Evolutionary conservation across 148 eudicot genomes (phyloP), one percentile per base, ranked within the genome.

Genomic region (Cornus suecica): DNA sequence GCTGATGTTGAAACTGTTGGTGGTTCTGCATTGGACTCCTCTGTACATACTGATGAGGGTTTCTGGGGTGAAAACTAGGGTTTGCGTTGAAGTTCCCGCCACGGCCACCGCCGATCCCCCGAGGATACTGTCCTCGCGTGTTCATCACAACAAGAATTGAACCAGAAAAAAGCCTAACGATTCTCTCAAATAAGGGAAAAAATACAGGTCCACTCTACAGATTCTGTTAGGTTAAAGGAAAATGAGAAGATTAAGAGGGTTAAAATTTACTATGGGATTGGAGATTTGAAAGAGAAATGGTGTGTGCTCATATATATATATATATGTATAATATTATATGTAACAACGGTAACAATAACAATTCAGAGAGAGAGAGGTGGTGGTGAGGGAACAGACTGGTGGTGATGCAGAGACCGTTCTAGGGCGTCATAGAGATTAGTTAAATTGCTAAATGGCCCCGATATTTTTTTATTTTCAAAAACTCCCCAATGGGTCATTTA

Each of bases 241-340:
- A 58, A 2, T 82, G 69, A 34, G 76, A 68, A 60, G 24, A 34
- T 14, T 24, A 41, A 74, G 64, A 64, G 16, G 26, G 60, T 68
- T 61, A 64, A 60, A 25, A 27, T 65, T 42, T 64, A 60, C 41
- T 25, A 25, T 67, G 26, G 34, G 31, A 74, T 63, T 26, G 27
- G 34, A 64, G 76, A 74, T 74, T 74, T 68, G 37, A 24, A 22
- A 56, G 26, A 41, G 22, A 42, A 27, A n/a, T n/a, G n/a, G n/a
- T n/a, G n/a, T n/a, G n/a, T n/a, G n/a, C n/a, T n/a, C n/a, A n/a
- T n/a, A n/a, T n/a, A n/a, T n/a, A n/a, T n/a, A n/a, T n/a, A n/a
- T n/a, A n/a, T n/a, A n/a, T n/a, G n/a, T n/a, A n/a, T n/a, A n/a
- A n/a, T n/a, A n/a, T n/a, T n/a, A n/a, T n/a, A n/a, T n/a, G n/a